Evolutionary conservation across 345 rosid genomes (phyloP).

Genomic region (Turritis glabra): DNA sequence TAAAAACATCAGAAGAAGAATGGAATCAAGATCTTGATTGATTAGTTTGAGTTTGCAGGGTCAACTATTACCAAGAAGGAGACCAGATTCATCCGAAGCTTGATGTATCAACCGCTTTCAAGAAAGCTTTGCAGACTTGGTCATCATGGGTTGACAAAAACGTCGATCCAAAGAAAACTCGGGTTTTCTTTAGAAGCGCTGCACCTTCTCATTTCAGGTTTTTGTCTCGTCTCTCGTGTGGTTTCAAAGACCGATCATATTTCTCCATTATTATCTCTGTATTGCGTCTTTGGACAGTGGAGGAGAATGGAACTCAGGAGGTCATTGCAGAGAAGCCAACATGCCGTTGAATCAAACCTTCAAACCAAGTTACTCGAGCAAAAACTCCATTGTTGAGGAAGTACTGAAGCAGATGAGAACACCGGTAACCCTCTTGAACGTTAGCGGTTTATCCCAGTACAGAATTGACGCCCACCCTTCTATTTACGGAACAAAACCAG

Average conservation of each 20-base stretch:
- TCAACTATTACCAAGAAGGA: constrained; percentile 95
- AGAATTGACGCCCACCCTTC: constrained; percentile 86
- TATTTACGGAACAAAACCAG: constrained; percentile 52
- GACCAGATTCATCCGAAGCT: constrained; percentile 64
- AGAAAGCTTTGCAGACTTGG: constrained; percentile 83
- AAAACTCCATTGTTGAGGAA: constrained; percentile 53
- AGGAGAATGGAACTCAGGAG: constrained; percentile 92
- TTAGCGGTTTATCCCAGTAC: constrained; percentile 60
- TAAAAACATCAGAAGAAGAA: neutral
- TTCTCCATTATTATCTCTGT: neutral
- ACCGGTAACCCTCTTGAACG: constrained; percentile 63
- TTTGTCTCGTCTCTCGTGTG: neutral
- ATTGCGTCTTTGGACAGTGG: constrained; percentile 48
- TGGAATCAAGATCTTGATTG: neutral
- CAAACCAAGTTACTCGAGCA: constrained; percentile 42
- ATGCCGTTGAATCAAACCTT: constrained; percentile 51
- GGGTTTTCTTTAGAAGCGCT: constrained; percentile 77
- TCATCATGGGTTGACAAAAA: constrained; percentile 84
- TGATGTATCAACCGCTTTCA: constrained; percentile 68
- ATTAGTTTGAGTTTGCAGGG: constrained; percentile 46
- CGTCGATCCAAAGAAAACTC: constrained; percentile 64
- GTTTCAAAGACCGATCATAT: neutral
- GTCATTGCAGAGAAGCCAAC: constrained; percentile 72
- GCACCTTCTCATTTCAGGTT: constrained; percentile 96
- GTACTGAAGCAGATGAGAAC: constrained; percentile 68